Evolutionary conservation across 331 rosid genomes (phyloP), one percentile per base, ranked within the genome.

Genomic region (Ulmus americana): DNA sequence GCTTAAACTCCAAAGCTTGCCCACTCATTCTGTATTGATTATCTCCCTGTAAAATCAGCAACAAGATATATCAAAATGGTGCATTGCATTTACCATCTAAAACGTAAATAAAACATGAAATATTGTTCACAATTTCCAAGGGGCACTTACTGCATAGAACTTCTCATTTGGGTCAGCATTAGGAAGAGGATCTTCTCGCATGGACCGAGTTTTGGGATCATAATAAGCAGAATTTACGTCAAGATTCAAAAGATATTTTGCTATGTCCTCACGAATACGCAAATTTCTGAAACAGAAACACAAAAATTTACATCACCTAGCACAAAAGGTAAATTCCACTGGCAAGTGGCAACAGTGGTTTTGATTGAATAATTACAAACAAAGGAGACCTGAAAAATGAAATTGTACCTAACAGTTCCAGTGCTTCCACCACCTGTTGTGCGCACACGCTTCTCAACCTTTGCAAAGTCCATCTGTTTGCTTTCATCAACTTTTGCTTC

Each of bases 401-500:
- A 46, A 62, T 58, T 70, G 11, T 9, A 79, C 90, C 81, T 84
- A 39, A 84, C 83, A 71, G 83, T 77, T 71, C 83, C 77, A 7
- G 85, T 80, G 71, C 71, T 74, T 12, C 83, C 83, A 61, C 88
- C 81, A 22, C 81, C 75, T 8, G 83, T 81, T 10, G 84, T 81
- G 1, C 82, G 43, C 1, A 84, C 86, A 57, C 75, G 75, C 61
- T 81, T 84, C 52, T 84, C 81, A 73, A 81, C 86, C 77, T 81
- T 81, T 10, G 82, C 84, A 74, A 78, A 81, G 67, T 81, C 81
- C 81, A 80, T 61, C 10, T 78, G 81, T 61, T 81, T 81, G 74
- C 81, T 81, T 15, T 81, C 82, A 16, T 81, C 89, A 57, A 80
- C 84, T 59, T 80, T 83, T 14, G 88, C 81, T 65, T 83, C 85